Base-by-base conservation (phyloP, 345 rosid genomes). In the Euclidium syriacum region DNA sequence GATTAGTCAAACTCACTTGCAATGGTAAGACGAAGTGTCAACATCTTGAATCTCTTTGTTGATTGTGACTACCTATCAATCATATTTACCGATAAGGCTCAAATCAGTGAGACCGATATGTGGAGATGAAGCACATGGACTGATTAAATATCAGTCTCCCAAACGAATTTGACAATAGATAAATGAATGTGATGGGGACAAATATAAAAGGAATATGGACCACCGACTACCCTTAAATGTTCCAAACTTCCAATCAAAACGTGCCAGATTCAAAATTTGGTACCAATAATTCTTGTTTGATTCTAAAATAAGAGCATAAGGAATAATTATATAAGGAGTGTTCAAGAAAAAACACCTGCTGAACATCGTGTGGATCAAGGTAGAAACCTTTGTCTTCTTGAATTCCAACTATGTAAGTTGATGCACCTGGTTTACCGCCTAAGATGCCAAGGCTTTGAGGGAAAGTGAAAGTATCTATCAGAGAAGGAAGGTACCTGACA, bases 361-460 rank as follows among this genome's bases (percentile, higher is more conserved):
- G 99, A 65, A 81, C 88, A 15, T 80, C 83, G 49, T 87, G 99
- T 0, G 99, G 99, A 77, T 94, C 97, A 56, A 94, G 97, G 74
- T 87, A 94, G 53, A 87, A 81, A 58, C 80, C 89, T 59, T 76
- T 75, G 22, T 83, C 90, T 60, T 83, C 99, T 77, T 94, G 97
- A 61, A 90, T 86, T 23, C 97, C 99, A 42, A 94, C 83, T 67
- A 94, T 81, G 72, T 94, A 94, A 58, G 96, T 90, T 20, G 99
- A 94, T 73, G 90, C 82, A 70, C 97, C 83, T 42, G 99, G 87
- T 78, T 90, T 94, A 36, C 99, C 99, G 20, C 97, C 99, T 84
- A 90, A 66, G 64, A 90, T 79, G 41, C 99, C 97, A 46, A 94
- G 92, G 81, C 97, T 90, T 63, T 90, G 97, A 9, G 97, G 95